Base-by-base conservation (phyloP, 192 early-diverging fungal genomes). In the Irineochytrium annulatum region DNA sequence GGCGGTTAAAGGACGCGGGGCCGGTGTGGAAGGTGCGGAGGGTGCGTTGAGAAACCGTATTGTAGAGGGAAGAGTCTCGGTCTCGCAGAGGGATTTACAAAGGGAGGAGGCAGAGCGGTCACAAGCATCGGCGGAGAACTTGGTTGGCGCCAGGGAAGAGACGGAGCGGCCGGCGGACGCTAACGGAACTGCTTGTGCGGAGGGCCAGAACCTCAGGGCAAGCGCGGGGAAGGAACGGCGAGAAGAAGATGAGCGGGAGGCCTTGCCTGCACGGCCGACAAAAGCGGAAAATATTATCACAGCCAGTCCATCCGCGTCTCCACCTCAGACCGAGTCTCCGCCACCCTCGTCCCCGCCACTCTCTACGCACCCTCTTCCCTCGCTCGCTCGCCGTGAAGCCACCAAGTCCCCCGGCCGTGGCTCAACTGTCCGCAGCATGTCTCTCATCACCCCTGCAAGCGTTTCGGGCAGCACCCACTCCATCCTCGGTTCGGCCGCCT, bases 1-100 rank as follows among this genome's bases (percentile, higher is more conserved):
- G 33, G 34, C 57, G 0, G 59, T 57, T 29, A 74, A 73, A 70
- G 62, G 30, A 22, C 13, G 54, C 30, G 54, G 29, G n/a, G 54
- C 31, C 27, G 13, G 54, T 17, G 54, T 56, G n/a, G 54, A 56
- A 3, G 34, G n/a, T 30, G 31, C 30, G 14, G 54, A 57, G 56
- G 34, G 56, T 17, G 34, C 26, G 11, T n/a, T 57, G 46, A 8
- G 46, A 22, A 49, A 14, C 6, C 17, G 17, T 8, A 22, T 24
- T 8, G 26, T 49, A 24, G 6, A 14, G 6, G 46, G 26, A n/a
- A n/a, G n/a, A n/a, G n/a, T n/a, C n/a, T n/a, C n/a, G 13, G 46
- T 49, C 26, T 17, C 5, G 11, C 6, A 22, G 5, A 49, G 24
- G 46, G 17, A 8, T 8, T 5, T 20, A 17, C 46, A 49, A 24